Base-by-base conservation (phyloP, 495 filamentous ascomycete genomes). In the Pseudoneurospora amorphoporcata region DNA sequence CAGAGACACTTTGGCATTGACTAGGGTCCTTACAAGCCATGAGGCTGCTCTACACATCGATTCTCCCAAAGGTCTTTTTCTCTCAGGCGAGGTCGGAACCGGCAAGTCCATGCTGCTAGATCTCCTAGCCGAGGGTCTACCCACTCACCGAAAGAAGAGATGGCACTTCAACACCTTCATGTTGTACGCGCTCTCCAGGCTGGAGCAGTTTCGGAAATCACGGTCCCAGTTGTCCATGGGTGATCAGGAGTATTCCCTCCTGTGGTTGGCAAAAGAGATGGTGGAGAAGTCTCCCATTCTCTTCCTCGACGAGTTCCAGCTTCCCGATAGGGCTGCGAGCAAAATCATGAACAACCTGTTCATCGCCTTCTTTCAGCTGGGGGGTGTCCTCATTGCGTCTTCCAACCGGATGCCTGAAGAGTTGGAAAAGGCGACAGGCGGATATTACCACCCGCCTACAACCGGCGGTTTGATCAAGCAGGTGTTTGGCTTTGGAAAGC, bases 131-230 rank as follows among this genome's bases (percentile, higher is more conserved):
- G 88, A 91, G 69, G 88, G 87, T 68, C 79, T 92, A 7, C 91
- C 91, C 4, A 91, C 86, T 17, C 79, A 81, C 17, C 87, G 87
- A 75, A 92, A 94, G 80, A 83, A 85, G 70, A 81, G 90, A 71
- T 92, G 88, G 88, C 90, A 93, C 77, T 93, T 91, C 80, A 90
- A 91, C 77, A 91, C 88, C 0, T 93, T 93, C 73, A 92, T 92
- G 90, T 79, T 92, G 9, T 86, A 92, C 71, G 88, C 85, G 2
- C 80, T 92, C 38, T 88, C 90, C 3, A 85, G 83, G 41, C 79
- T 93, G 4, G 91, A 92, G 74, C 77, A 81, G 40, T 83, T 90
- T 35, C 82, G 88, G 40, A 87, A 84, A 41, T 78, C 76, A 2
- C 76, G 77, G 19, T 77, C 76, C n/a, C 73, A 71, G 6, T 39